Percentiles rank a stretch among this genome's conserved stretches.
Conservation (phyloP, 2,329 filamentous ascomycete genomes). For the Trichoderma pleuroti region DNA sequence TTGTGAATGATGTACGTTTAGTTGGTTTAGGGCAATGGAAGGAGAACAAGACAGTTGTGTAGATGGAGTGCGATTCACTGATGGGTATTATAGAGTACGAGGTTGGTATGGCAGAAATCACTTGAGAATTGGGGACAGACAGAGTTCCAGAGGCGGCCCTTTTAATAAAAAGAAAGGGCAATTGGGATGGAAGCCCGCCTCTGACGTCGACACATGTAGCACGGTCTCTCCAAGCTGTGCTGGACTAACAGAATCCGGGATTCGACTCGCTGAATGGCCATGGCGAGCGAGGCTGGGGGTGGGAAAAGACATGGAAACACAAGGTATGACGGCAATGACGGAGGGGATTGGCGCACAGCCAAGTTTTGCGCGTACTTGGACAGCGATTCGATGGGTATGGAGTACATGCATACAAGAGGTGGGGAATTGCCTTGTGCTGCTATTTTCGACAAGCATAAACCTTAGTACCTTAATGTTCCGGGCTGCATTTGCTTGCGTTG, state of each 20-base stretch:
- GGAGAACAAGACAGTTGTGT: not conserved
- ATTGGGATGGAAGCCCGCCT: not conserved
- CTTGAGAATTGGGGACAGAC: not conserved
- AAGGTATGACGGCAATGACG: conserved; percentile 10
- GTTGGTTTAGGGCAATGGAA: not conserved
- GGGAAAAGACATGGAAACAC: not conserved
- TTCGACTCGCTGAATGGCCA: not conserved
- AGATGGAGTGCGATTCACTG: no score
- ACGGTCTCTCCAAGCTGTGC: not conserved
- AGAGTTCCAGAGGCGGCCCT: not conserved
- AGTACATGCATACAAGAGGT: not conserved
- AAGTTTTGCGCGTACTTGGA: not conserved
- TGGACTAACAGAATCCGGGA: not conserved
- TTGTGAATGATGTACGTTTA: not conserved
- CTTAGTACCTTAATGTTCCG: not conserved
- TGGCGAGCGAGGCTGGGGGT: not conserved
- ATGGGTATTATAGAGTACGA: not conserved
- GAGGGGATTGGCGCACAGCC: not conserved
- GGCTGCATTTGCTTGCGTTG: not conserved
- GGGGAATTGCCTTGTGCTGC: not conserved
- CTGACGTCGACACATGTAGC: conserved; percentile 2
- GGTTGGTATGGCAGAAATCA: not conserved
- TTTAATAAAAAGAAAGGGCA: not conserved
- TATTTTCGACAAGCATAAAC: not conserved
- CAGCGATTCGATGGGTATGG: not conserved